phyloP scores from a whole-genome alignment of 306 rosid species.

The Begonia masoniana region DNA sequence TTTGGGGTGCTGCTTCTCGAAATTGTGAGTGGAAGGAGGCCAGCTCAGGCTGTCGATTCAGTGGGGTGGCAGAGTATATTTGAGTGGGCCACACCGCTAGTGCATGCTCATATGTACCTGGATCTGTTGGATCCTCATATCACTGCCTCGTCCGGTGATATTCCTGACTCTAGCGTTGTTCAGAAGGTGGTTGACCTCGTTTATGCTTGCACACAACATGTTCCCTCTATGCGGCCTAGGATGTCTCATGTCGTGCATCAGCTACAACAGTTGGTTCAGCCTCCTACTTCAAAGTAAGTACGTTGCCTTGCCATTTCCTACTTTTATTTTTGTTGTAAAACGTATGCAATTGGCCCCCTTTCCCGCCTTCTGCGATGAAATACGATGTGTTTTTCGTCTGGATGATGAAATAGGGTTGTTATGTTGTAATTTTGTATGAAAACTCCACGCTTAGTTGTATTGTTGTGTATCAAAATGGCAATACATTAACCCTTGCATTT shows the following conservation, averaged over 20 bases:
- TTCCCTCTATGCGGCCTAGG: constrained; percentile 95
- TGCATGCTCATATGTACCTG: constrained; percentile 79
- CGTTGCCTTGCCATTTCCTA: too few relatives aligned
- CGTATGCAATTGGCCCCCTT: too few relatives aligned
- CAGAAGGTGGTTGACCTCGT: constrained; percentile 96
- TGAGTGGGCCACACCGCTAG: constrained; percentile 96
- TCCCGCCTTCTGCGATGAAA: too few relatives aligned
- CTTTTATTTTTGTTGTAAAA: too few relatives aligned
- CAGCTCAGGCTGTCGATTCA: constrained; percentile 90
- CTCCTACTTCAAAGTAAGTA: constrained; percentile 10
- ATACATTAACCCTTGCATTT: too few relatives aligned
- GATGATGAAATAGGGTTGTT: too few relatives aligned
- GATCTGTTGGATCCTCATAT: constrained; percentile 90
- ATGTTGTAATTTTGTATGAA: too few relatives aligned
- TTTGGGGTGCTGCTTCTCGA: constrained; percentile 90
- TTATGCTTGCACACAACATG: constrained; percentile 95
- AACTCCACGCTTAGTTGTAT: too few relatives aligned
- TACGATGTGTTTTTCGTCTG: too few relatives aligned
- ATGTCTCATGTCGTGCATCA: constrained; percentile 99
- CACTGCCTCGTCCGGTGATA: constrained; percentile 34
- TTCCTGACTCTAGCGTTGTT: constrained; percentile 62
- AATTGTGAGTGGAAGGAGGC: constrained; percentile 89
- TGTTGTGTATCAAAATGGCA: too few relatives aligned
- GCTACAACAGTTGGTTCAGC: constrained; percentile 61
- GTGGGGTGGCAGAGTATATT: constrained; percentile 98